Percentiles rank a stretch among this genome's conserved stretches.
These are phyloP conservation scores for Acanthamoeba sp. DNA, from an alignment of 208 protist species.

Conservation along the genomic window DNA sequence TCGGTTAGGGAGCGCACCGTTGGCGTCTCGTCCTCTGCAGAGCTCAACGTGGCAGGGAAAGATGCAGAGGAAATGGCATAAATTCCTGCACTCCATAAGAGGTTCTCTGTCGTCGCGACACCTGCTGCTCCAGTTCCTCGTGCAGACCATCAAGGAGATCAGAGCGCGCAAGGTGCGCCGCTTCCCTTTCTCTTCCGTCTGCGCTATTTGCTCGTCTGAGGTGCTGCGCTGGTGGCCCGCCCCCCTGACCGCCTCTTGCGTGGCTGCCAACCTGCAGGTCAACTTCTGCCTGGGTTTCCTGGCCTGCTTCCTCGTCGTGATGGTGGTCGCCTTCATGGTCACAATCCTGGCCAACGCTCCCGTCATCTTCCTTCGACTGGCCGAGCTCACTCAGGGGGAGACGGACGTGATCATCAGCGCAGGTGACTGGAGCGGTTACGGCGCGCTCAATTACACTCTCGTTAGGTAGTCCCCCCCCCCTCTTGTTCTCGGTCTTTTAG, in stretches of 20 bases:
- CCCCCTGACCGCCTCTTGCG: neutral
- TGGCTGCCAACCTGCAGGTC: neutral
- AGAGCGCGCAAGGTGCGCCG: neutral
- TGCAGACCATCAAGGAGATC: conserved; percentile 54
- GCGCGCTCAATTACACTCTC: conserved; percentile 43
- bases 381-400: conserved; percentile 80
- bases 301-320: conserved; percentile 71
- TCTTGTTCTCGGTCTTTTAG: neutral
- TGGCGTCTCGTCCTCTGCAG: neutral
- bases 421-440: conserved; percentile 15
- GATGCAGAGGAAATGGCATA: conserved; percentile 57
- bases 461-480: neutral
- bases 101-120: conserved; percentile 17
- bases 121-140: conserved; percentile 32
- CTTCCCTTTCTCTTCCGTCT: neutral
- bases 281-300: conserved; percentile 65
- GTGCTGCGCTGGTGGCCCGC: neutral
- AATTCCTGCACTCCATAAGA: conserved; percentile 20
- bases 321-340: conserved; percentile 69
- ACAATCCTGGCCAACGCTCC: conserved; percentile 62
- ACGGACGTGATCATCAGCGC: conserved; percentile 61
- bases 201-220: neutral
- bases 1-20: neutral
- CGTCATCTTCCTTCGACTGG: conserved; percentile 83
- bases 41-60: neutral